Evolutionary conservation across 2,329 filamentous ascomycete genomes (phyloP).

Genomic region (Aureobasidium sp.): DNA sequence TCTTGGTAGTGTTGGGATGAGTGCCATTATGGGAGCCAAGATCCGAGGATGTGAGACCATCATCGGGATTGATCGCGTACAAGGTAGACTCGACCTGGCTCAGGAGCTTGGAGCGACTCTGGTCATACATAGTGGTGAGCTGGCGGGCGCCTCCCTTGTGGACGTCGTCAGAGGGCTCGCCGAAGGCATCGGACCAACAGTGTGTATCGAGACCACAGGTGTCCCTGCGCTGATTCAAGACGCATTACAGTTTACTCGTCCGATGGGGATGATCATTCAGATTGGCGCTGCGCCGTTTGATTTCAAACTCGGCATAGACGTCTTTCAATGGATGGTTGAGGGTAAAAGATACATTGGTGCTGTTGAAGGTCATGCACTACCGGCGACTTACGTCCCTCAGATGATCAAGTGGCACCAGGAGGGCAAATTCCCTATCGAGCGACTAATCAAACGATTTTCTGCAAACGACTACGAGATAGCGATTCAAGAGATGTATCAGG

Average conservation of each 20-base stretch:
- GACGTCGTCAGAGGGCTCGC: no score
- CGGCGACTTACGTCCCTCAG: slow-evolving; percentile 49
- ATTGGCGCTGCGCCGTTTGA: slow-evolving; percentile 55
- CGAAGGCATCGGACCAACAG: slow-evolving; percentile 46
- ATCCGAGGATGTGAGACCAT: slow-evolving; percentile 44
- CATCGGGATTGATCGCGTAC: slow-evolving; percentile 46
- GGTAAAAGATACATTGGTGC: slow-evolving; percentile 57
- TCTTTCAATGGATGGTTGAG: slow-evolving; percentile 51
- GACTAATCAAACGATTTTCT: slow-evolving; percentile 50
- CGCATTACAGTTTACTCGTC: slow-evolving; percentile 46
- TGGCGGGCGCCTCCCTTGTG: no score
- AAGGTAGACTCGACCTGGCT: slow-evolving; percentile 41
- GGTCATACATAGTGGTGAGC: no score
- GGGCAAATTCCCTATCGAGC: slow-evolving; percentile 53
- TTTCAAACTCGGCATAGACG: slow-evolving; percentile 46
- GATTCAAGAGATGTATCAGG: slow-evolving; percentile 46
- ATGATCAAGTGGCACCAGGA: slow-evolving; percentile 57
- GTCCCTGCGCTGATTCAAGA: slow-evolving; percentile 47
- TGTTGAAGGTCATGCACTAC: slow-evolving; percentile 51
- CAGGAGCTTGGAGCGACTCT: slow-evolving; percentile 47
- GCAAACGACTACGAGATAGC: slow-evolving; percentile 46
- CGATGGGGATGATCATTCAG: slow-evolving; percentile 55
- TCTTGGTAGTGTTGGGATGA: slow-evolving; percentile 53
- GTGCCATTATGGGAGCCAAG: slow-evolving; percentile 55
- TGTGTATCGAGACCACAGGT: slow-evolving; percentile 59